phyloP scores from a whole-genome alignment of 2,329 filamentous ascomycete species.

The Fusarium sp. region DNA sequence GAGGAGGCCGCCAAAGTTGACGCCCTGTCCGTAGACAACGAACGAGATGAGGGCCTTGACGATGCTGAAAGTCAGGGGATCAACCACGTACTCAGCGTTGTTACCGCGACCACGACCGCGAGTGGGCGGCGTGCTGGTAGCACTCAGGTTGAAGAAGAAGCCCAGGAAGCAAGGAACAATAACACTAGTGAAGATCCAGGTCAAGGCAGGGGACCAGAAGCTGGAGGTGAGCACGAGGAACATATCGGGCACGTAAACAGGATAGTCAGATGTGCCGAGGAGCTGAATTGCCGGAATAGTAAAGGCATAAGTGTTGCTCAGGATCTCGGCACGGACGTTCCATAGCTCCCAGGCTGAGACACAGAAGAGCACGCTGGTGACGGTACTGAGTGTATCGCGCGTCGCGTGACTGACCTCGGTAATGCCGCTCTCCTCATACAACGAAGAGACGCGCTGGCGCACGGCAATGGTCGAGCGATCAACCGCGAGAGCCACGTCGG shows the following conservation, averaged over 20 bases:
- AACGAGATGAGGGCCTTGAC: conserved; percentile 87
- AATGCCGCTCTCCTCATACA: conserved; percentile 78
- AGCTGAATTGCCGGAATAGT: conserved; percentile 75
- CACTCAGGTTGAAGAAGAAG: conserved; percentile 92
- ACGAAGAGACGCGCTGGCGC: conserved; percentile 74
- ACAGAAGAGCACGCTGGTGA: conserved; percentile 79
- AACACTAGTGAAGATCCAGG: conserved; percentile 83
- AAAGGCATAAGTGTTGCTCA: conserved; percentile 81
- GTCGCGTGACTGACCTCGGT: conserved; percentile 76
- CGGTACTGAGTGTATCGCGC: conserved; percentile 80
- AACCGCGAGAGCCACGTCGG: conserved; percentile 82
- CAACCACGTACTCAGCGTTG: conserved; percentile 73
- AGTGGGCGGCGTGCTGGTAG: conserved; percentile 60
- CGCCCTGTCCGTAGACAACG: conserved; percentile 81
- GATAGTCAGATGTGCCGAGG: conserved; percentile 70
- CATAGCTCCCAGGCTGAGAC: conserved; percentile 80
- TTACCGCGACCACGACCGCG: conserved; percentile 61
- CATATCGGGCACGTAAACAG: conserved; percentile 83
- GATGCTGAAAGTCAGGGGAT: conserved; percentile 92
- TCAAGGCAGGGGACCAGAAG: conserved; percentile 87
- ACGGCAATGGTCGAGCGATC: conserved; percentile 79
- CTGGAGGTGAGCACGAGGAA: conserved; percentile 81
- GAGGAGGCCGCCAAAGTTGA: conserved; percentile 75
- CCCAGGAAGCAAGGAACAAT: conserved; percentile 79
- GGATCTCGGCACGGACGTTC: conserved; percentile 78